Evolutionary conservation across 345 rosid genomes (phyloP), one percentile per base, ranked within the genome.

Genomic region (Salix purpurea): DNA sequence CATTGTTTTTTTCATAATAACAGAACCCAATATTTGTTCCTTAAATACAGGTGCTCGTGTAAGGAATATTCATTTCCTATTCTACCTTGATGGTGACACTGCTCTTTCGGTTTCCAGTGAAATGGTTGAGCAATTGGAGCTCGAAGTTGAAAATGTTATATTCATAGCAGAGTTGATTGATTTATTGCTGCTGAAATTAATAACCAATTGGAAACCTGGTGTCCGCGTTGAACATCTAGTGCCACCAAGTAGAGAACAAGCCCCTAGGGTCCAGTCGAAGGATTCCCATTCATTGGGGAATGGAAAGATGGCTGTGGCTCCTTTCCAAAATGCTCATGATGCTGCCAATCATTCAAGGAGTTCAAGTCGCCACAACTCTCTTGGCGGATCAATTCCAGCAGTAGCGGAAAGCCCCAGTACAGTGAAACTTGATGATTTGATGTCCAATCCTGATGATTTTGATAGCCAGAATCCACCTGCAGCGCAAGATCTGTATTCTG

Each of bases 401-500:
- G 60, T 15, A 28, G 75, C 72, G 73, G 83, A 79, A 62, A 58
- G 80, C 30, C 75, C 69, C 0, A 67, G 73, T 72, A 58, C 72
- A 19, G 28, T 15, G 16, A 84, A 80, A 75, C 80, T 70, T 21
- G 84, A 82, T 74, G 85, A 69, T 40, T 37, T 34, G 56, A 71
- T 23, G 32, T 71, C 81, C 70, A 80, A 37, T 28, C 62, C 54
- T 2, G 7, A 76, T 19, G 36, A 83, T 58, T 70, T 48, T 12
- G 52, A 42, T 19, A 65, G 50, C 39, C 85, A 44, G 21, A 71
- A 32, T 66, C 40, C 71, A 7, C 50, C 71, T 15, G 56, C 69
- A 65, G 54, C 70, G 61, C 88, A 84, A 40, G 86, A 80, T 68
- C 72, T 46, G 42, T 44, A 56, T 73, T 90, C 88, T 12, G 87